Conservation (phyloP, 257 asterid species). For the Cruciata laevipes region DNA sequence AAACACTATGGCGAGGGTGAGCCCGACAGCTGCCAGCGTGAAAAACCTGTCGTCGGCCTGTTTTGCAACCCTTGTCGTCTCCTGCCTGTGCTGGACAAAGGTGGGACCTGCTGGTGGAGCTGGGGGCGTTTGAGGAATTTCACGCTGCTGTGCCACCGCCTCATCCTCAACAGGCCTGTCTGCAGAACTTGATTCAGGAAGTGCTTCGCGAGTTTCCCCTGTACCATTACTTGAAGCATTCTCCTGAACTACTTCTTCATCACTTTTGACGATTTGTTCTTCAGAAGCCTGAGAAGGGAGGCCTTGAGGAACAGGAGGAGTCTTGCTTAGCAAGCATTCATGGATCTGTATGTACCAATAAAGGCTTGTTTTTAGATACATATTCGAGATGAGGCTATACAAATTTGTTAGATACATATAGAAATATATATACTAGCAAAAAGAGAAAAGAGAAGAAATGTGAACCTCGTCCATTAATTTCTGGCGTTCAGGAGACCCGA, state of each 20-base stretch:
- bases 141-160: conserved; percentile 17
- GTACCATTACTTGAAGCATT: conserved; percentile 22
- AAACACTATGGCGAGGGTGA: conserved; percentile 68
- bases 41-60: conserved; percentile 64
- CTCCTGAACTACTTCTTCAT: conserved; percentile 17
- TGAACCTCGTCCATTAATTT: conserved; percentile 73
- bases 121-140: conserved; percentile 34
- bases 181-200: conserved; percentile 22
- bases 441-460: background rate
- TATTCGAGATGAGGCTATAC: background rate
- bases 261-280: conserved; percentile 23
- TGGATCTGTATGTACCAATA: conserved; percentile 50
- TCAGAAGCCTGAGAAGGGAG: conserved; percentile 25
- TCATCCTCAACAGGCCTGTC: conserved; percentile 30
- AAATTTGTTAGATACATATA: too few relatives aligned
- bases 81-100: conserved; percentile 34
- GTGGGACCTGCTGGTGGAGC: conserved; percentile 27
- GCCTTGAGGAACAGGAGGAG: conserved; percentile 50
- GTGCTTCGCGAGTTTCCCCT: conserved; percentile 32
- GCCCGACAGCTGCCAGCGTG: conserved; percentile 84
- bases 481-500: conserved; percentile 70
- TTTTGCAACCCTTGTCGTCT: conserved; percentile 28
- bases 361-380: background rate
- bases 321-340: conserved; percentile 68
- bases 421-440: too few relatives aligned